Conservation (phyloP, 1,284 basidiomycete species). For the Neotropicomus parvogracilis region DNA sequence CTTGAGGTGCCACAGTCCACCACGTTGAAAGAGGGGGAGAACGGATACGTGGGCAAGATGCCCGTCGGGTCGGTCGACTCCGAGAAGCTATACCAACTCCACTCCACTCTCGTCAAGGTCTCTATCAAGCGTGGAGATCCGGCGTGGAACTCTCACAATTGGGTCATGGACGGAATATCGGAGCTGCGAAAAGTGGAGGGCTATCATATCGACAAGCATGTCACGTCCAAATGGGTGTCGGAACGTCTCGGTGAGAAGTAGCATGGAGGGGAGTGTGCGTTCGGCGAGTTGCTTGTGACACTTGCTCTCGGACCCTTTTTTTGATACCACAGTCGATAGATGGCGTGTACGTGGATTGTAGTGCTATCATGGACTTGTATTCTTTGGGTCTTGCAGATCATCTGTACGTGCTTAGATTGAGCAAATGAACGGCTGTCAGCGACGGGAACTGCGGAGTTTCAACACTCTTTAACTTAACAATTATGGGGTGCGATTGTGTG, state of each 20-base stretch:
- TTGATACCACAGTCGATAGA: constrained; percentile 24
- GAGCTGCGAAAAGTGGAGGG: constrained; percentile 30
- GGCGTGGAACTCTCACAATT: constrained; percentile 29
- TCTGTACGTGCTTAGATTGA: constrained; percentile 11
- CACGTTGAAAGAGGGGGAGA: constrained; percentile 31
- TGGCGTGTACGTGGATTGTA: constrained; percentile 14
- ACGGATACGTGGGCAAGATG: constrained; percentile 24
- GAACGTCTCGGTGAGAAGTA: constrained; percentile 31
- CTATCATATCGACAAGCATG: constrained; percentile 30
- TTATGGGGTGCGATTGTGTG: constrained; percentile 15
- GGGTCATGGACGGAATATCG: constrained; percentile 32
- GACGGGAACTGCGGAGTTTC: constrained; percentile 17
- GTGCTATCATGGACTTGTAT: constrained; percentile 24
- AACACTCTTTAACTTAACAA: constrained; percentile 19
- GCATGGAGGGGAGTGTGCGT: background rate
- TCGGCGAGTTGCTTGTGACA: constrained; percentile 6
- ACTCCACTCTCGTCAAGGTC: constrained; percentile 27
- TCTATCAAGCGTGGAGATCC: constrained; percentile 28
- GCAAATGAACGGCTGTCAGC: constrained; percentile 8
- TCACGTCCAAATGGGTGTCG: constrained; percentile 31
- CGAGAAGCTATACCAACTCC: constrained; percentile 28
- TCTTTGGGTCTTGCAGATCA: constrained; percentile 18
- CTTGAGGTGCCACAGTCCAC: constrained; percentile 34
- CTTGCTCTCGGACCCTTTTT: constrained; percentile 7
- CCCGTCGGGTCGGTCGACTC: constrained; percentile 29